Base-by-base conservation (phyloP, 768 basidiomycete species). In the Tulasnella sp. region DNA sequence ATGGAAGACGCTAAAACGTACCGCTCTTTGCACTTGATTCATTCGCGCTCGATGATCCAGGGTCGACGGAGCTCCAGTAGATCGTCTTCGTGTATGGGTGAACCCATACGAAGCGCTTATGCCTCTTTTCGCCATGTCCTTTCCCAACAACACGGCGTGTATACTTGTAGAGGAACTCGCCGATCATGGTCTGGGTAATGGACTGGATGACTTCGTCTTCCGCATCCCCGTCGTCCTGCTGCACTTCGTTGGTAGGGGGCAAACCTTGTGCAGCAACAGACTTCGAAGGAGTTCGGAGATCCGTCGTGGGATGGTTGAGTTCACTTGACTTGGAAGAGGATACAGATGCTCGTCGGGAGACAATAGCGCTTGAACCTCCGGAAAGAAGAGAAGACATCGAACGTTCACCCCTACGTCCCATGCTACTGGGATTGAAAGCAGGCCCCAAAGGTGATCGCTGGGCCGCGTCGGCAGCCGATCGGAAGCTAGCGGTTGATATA, bases 141-240 rank as follows among this genome's bases (percentile, higher is more conserved):
- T 88, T 94, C 23, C 93, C 91, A 67, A 98, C 82, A 17, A 88
- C 74, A 60, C 82, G 80, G 53, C 95, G 79, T 8, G 95, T 97
- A 73, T 99, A 97, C 77, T 98, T 98, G 80, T 88, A 90, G 74
- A 99, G 72, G 73, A 93, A 97, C 76, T 98, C 95, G 51, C 96
- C 95, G 65, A 98, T 98, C 96, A 99, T 99, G 23, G 94, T 96
- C 76, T 98, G 95, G 15, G 96, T 99, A 66, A 98, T 97, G 1
- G 94, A 87, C 69, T 97, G 95, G 65, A 98, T 96, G 67, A 96
- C 74, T 1, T 77, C 73, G 3, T 93, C 94, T 68, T 99, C 95
- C 26, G 95, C 96, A 19, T 84, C 73, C 47, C 75, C 77, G 32
- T 70, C 72, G 26, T 66, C 67, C 11, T 59, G 66, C 15, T 17